Evolutionary conservation across 306 rosid species (phyloP).

Genomic region (Phaseolus lunatus): DNA sequence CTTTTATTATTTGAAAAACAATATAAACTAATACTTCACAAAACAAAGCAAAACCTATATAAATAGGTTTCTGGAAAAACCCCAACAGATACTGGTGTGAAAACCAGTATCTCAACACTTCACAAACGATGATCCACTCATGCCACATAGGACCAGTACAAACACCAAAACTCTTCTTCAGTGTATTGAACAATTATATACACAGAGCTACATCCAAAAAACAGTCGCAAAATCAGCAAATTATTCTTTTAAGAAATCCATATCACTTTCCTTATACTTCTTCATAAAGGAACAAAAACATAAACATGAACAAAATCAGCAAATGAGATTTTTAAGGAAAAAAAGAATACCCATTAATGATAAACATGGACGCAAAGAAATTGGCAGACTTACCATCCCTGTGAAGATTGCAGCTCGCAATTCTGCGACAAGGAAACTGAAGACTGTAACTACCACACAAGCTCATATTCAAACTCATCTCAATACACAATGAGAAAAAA

Average conservation of each 20-base stretch:
- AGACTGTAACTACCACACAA: conserved; percentile 35
- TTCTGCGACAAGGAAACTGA: conserved; percentile 40
- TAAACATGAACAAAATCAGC: conserved; percentile 3
- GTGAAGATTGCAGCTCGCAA: conserved; percentile 38
- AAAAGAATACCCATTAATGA: not conserved
- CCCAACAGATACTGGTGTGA: too few species aligned
- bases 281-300: not conserved
- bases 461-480: conserved; percentile 53
- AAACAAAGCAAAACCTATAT: too few species aligned
- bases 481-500: not conserved
- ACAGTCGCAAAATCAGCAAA: not conserved
- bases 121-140: not conserved
- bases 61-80: too few species aligned
- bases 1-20: too few species aligned
- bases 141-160: not conserved
- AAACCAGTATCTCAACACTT: too few species aligned
- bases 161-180: too few species aligned
- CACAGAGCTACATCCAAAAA: not conserved
- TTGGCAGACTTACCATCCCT: conserved; percentile 30
- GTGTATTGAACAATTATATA: not conserved
- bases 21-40: too few species aligned
- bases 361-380: conserved; percentile 5
- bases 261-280: not conserved
- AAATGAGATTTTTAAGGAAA: not conserved
- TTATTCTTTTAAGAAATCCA: not conserved